These are phyloP conservation scores for Trametes elegans DNA, from an alignment of 768 basidiomycete species.

Conservation along the genomic window DNA sequence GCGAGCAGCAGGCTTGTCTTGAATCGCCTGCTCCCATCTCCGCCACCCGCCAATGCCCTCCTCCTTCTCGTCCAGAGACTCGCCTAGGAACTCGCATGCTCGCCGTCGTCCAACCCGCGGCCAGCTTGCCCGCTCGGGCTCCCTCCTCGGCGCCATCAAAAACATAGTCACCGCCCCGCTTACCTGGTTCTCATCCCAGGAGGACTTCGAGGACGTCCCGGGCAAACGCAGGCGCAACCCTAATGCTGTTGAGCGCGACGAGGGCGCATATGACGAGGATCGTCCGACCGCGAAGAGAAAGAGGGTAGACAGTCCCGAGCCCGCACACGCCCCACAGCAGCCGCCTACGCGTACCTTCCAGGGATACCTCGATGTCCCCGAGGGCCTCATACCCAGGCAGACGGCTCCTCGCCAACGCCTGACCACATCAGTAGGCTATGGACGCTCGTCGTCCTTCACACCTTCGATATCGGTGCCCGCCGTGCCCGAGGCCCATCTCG, in stretches of 20 bases:
- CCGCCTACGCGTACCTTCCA: constrained; percentile 15
- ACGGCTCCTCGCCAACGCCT: constrained; percentile 9
- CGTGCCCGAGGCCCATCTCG: constrained; percentile 5
- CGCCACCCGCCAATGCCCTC: constrained; percentile 17
- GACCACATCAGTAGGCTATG: constrained; percentile 13
- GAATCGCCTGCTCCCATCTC: constrained; percentile 4
- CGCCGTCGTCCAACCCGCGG: constrained; percentile 13
- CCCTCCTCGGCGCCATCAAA: constrained; percentile 35
- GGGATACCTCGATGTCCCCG: constrained; percentile 34
- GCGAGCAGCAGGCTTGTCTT: constrained; percentile 11
- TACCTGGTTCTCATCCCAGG: constrained; percentile 30
- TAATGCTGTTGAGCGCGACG: constrained; percentile 20
- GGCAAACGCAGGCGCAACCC: constrained; percentile 32
- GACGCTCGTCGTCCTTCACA: constrained; percentile 19
- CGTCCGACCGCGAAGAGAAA: constrained; percentile 30
- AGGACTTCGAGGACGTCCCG: constrained; percentile 30
- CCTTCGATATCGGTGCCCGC: constrained; percentile 14
- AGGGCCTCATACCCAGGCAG: constrained; percentile 10
- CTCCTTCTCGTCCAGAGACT: constrained; percentile 13
- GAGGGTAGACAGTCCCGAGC: constrained; percentile 28
- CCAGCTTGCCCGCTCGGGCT: constrained; percentile 27
- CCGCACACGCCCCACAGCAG: neutral
- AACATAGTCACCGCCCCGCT: constrained; percentile 34
- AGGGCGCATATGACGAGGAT: constrained; percentile 19
- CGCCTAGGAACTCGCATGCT: constrained; percentile 10